phyloP scores from a whole-genome alignment of 306 rosid genomes.

The Gynostemma pentaphyllum region DNA sequence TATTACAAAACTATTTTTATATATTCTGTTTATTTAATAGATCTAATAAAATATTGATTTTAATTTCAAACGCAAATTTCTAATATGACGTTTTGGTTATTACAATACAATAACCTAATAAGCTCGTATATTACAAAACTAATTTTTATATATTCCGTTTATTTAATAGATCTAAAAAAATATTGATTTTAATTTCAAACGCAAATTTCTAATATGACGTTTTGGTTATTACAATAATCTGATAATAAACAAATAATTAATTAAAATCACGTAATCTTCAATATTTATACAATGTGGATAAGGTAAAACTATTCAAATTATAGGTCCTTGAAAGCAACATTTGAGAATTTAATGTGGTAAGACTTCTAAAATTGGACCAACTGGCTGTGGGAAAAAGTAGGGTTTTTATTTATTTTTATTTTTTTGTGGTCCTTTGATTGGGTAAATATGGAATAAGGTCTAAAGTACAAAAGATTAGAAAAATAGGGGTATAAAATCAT shows the following conservation, averaged over 20 bases:
- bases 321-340: not conserved
- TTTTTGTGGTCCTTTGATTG: conserved; percentile 7
- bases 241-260: not conserved
- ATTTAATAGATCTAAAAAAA: no score
- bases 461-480: conserved; percentile 1
- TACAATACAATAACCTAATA: no score
- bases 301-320: not conserved
- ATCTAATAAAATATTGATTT: no score
- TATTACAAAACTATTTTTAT: no score
- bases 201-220: no score
- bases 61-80: no score
- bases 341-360: not conserved
- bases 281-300: not conserved
- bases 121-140: no score
- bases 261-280: not conserved
- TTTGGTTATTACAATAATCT: not conserved
- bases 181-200: no score
- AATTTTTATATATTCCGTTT: no score
- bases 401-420: not conserved
- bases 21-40: no score
- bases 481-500: conserved; percentile 23
- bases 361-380: not conserved
- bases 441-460: conserved; percentile 3
- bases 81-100: no score
- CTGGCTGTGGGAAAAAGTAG: not conserved